Evolutionary conservation across 2,329 filamentous ascomycete species (phyloP), one percentile per base, ranked within the genome.

Genomic region (Orbilia javanica): DNA sequence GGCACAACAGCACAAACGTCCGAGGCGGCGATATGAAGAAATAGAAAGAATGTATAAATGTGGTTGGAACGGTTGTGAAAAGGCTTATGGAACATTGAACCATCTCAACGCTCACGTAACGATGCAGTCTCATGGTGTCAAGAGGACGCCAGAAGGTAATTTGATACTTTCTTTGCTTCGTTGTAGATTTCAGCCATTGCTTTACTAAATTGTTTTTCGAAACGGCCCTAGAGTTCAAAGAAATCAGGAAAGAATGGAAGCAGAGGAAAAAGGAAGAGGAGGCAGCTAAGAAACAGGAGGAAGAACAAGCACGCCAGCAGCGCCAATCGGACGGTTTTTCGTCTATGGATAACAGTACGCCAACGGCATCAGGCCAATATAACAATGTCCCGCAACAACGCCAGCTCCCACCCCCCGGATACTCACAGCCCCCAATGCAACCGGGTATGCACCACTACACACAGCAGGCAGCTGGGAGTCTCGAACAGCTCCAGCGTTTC

Each of bases 11-110:
- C 95, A 98, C 84, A 99, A 99, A 87, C 90, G 96, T 74, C 96
- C 96, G 11, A 90, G 96, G 80, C 88, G 96, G 82, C 90, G 96
- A 67, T 99, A 97, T 82, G 96, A 99, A 85, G 96, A 99, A 84
- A 99, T 99, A 82, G 96, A 99, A 86, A 91, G 96, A 83, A 98
- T 99, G 96, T 98, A 99, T 87, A 98, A 98, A 85, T 99, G 96
- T 83, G 96, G 95, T 27, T 98, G 94, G 93, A 95, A 97, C 80
- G 94, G 94, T 7, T 99, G 96, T 83, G 96, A 99, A 85, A 99
- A 99, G 86, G 96, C 96, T 1, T 99, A 99, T 82, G 96, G 96
- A 77, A 99, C 96, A 57, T 86, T 99, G 79, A 99, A 99, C 84
- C 96, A 99, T 84, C 85, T 99, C 81, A 99, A 99, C 83, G 96